Base-by-base conservation (phyloP, 441 rosid species). In the Rhodomyrtus psidioides region DNA sequence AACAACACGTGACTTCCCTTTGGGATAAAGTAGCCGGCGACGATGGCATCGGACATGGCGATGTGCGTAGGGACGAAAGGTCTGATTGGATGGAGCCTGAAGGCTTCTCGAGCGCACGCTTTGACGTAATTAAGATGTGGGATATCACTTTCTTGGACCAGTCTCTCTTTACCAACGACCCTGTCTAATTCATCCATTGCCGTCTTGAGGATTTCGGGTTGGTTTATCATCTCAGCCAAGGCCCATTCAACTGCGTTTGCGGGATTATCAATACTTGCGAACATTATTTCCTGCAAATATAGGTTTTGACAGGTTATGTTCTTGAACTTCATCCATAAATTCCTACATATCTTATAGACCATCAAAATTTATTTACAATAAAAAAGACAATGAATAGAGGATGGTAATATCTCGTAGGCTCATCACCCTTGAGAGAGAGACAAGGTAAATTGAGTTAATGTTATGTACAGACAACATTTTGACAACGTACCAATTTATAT, bases 1-100 rank as follows among this genome's bases (percentile, higher is more conserved):
- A 93, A 84, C 42, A 92, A 13, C 4, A 93, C 55, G 19, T 90
- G 95, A 46, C 94, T 92, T 34, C 93, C 93, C 54, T 93, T 88
- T 9, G 93, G 92, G 76, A 93, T 93, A 82, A 88, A 87, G 86
- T 90, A 90, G 75, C 88, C 89, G 1, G 88, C 92, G 4, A 93
- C 87, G 17, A 83, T 65, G 4, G 89, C 5, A 8, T 93, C 92
- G 0, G 65, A 57, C 0, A 79, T 39, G 4, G 93, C 84, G 70
- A 90, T 89, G 26, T 91, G 95, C 1, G 93, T 91, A 46, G 91
- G 59, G 49, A 89, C 90, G 88, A 93, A 91, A 1, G 94, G 91
- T 0, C 89, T 88, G 0, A 93, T 75, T 0, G 94, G 93, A 27
- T 92, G 95, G 83, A 93, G 89, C 53, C 95, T 79, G 65, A 91